Evolutionary conservation across 768 basidiomycete genomes (phyloP).

Genomic region (Mycena capillaripes): DNA sequence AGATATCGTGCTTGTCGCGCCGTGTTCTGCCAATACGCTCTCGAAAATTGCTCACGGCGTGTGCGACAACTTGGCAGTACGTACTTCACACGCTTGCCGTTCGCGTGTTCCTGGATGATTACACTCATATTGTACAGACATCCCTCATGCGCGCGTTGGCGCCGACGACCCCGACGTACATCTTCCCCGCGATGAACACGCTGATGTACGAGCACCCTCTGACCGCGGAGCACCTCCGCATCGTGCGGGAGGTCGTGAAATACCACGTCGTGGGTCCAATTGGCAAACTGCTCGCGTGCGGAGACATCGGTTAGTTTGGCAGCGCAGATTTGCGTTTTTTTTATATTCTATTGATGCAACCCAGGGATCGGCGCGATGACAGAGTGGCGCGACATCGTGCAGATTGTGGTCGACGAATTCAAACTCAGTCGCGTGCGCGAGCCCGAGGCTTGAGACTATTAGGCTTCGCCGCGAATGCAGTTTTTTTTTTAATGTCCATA

Average conservation of each 20-base stretch:
- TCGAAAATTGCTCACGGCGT: slow-evolving; percentile 91
- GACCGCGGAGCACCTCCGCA: slow-evolving; percentile 84
- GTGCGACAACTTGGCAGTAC: slow-evolving; percentile 92
- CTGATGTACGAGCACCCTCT: slow-evolving; percentile 97
- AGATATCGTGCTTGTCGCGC: slow-evolving; percentile 93
- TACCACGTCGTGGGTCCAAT: slow-evolving; percentile 92
- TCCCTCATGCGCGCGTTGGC: slow-evolving; percentile 88
- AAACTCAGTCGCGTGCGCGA: slow-evolving; percentile 40
- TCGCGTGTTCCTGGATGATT: neutral
- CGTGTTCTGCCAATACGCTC: slow-evolving; percentile 97
- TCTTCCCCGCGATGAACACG: slow-evolving; percentile 99
- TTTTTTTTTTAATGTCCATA: too few relatives aligned
- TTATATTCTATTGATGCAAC: neutral
- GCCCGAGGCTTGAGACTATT: too few relatives aligned
- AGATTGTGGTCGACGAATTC: slow-evolving; percentile 75
- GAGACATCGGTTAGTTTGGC: slow-evolving; percentile 82
- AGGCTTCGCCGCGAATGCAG: too few relatives aligned
- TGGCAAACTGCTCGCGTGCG: slow-evolving; percentile 90
- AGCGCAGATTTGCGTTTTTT: slow-evolving; percentile 1
- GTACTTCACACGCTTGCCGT: slow-evolving; percentile 33
- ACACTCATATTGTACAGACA: slow-evolving; percentile 56
- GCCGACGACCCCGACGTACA: slow-evolving; percentile 86
- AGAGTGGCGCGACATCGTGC: slow-evolving; percentile 93
- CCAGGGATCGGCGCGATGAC: slow-evolving; percentile 95
- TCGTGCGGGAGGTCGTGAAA: slow-evolving; percentile 80